Percentiles rank a stretch among this genome's conserved stretches.
phyloP scores from a whole-genome alignment of 352 stramenopile genomes.

The Globisporangium polare region DNA sequence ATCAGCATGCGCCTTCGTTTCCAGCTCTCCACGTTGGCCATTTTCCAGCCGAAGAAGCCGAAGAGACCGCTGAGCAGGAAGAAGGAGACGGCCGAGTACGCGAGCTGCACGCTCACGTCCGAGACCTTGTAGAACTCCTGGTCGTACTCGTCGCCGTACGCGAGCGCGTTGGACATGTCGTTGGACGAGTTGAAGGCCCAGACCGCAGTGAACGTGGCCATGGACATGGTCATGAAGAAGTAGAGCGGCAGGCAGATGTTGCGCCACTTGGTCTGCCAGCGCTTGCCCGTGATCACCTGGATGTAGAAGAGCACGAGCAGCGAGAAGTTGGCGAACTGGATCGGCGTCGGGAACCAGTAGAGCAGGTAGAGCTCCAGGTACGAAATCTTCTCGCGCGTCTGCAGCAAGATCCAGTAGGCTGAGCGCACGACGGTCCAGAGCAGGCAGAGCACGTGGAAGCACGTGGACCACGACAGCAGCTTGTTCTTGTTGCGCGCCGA shows the following conservation, averaged over 20 bases:
- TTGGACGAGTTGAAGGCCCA: slow-evolving; percentile 86
- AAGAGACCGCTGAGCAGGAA: slow-evolving; percentile 78
- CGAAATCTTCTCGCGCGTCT: slow-evolving; percentile 64
- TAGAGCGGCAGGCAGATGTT: slow-evolving; percentile 84
- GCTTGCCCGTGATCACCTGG: slow-evolving; percentile 75
- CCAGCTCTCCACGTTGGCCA: slow-evolving; percentile 77
- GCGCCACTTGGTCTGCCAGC: slow-evolving; percentile 70
- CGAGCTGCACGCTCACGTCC: slow-evolving; percentile 73
- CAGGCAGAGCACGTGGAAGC: slow-evolving; percentile 77
- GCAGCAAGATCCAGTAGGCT: slow-evolving; percentile 83
- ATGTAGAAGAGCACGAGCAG: slow-evolving; percentile 88
- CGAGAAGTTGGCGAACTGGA: slow-evolving; percentile 89
- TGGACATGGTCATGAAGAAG: slow-evolving; percentile 73
- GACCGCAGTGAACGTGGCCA: slow-evolving; percentile 81
- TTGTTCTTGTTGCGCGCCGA: slow-evolving; percentile 82
- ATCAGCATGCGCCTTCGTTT: slow-evolving; percentile 71
- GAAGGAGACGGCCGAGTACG: slow-evolving; percentile 81
- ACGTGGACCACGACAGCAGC: slow-evolving; percentile 76
- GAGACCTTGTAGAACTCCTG: slow-evolving; percentile 80
- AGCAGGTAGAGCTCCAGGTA: slow-evolving; percentile 84
- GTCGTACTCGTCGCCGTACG: slow-evolving; percentile 76
- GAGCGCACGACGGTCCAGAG: slow-evolving; percentile 79
- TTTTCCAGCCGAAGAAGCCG: slow-evolving; percentile 85
- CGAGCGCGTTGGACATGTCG: slow-evolving; percentile 63
- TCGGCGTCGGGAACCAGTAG: slow-evolving; percentile 83